Base-by-base conservation (phyloP, 2,329 filamentous ascomycete species). In the Dryadomyces sulphureus region DNA sequence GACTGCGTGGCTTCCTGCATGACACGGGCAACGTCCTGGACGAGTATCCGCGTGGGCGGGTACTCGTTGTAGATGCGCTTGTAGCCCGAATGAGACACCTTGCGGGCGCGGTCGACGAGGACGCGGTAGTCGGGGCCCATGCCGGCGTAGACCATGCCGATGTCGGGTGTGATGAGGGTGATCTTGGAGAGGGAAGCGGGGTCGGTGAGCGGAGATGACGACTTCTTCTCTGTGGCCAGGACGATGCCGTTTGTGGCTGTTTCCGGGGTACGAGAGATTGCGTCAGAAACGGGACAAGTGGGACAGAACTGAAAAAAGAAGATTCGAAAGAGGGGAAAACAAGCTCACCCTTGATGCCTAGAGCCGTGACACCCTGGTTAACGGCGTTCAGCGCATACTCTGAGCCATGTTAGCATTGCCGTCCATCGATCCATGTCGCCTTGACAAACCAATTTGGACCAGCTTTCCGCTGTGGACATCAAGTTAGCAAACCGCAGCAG, bases 11-110 rank as follows among this genome's bases (percentile, higher is more conserved):
- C 92, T 69, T 98, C 92, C 68, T 98, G 92, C 82, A 98, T 95
- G 55, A 96, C 90, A 53, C 88, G 79, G 49, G 92, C 92, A 48
- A 98, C 89, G 60, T 98, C 92, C 68, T 98, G 92, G 48, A 98
- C 92, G 69, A 98, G 77, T 82, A 98, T 98, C 64, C 92, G 81
- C 48, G 92, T 98, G 6, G 92, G 92, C n/a, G 92, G 92, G 70
- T 98, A 98, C 70, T 98, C 92, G 69, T 98, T 98, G 75, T 98
- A 98, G 71, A 98, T 89, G 65, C 92, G 87, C 79, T 98, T 98
- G 80, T 98, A 98, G 65, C 81, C 84, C 41, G 92, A 94, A 70
- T 98, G 92, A 47, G 89, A 94, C 55, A 95, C 92, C 68, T 96
- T 98, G 62, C 92, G 88, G 56, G 92, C 92, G 66, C 89, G 90